Evolutionary conservation across 345 rosid species (phyloP), one percentile per base, ranked within the genome.

Genomic region (Angophora floribunda): DNA sequence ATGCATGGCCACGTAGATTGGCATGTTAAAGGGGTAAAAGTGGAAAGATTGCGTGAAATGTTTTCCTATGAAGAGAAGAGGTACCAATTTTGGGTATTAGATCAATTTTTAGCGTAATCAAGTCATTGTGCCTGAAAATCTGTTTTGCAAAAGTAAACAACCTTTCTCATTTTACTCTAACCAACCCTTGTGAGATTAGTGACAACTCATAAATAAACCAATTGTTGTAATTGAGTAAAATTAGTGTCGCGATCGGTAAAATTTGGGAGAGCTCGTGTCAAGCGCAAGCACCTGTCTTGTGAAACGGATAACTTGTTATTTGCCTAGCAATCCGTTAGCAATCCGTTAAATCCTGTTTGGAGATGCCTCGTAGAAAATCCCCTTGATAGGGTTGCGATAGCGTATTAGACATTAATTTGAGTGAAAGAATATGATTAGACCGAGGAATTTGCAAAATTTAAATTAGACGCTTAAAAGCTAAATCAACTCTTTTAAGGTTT

Each of bases 261-360:
- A 65, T 30, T 63, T n/a, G 75, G 41, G 21, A 65, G 6, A 67
- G 0, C 79, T 67, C 2, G 0, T 32, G 12, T 32, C 22, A 67
- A 67, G 79, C 21, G 12, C 7, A 16, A 67, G 1, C 19, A 10
- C 24, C 21, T 45, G 32, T 67, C 45, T 67, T 1, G 9, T 17
- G 0, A 32, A 67, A 32, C 45, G 0, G 45, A 67, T 3, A 44
- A 1, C 7, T 67, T 2, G 79, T 0, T 22, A 15, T 10, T 67
- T 6, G 1, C 9, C 0, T 32, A 1, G 45, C 19, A 67, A 67
- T 67, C 12, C 17, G 6, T 30, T 32, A 1, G 45, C 19, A 67
- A 67, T 67, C 12, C 17, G 6, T 30, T 67, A 67, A 19, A 32
- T 22, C 6, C 12, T 22, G 7, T 67, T 6, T 1, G 9, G 78